phyloP scores from a whole-genome alignment of 2,329 filamentous ascomycete genomes.

The Microdochium bolleyi region DNA sequence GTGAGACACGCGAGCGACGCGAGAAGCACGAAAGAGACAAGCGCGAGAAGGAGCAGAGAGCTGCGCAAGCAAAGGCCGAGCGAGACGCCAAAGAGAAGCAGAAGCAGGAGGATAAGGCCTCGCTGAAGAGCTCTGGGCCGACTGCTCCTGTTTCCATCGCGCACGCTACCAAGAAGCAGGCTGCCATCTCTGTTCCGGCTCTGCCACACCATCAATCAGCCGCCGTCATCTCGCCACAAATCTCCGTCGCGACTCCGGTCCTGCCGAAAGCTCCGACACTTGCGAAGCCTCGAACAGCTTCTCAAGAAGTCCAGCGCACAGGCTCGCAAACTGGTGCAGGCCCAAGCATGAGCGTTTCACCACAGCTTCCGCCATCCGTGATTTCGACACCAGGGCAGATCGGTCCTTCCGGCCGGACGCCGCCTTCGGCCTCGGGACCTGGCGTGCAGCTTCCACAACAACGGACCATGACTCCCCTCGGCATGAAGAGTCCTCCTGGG shows the following conservation, averaged over 20 bases:
- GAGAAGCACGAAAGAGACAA: slow-evolving; percentile 52
- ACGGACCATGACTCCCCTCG: slow-evolving; percentile 54
- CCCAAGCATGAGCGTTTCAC: slow-evolving; percentile 49
- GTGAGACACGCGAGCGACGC: slow-evolving; percentile 48
- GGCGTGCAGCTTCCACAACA: slow-evolving; percentile 34
- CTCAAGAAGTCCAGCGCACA: slow-evolving; percentile 67
- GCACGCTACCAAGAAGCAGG: slow-evolving; percentile 34
- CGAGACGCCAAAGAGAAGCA: slow-evolving; percentile 38
- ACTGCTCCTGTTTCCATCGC: slow-evolving; percentile 25
- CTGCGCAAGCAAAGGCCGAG: slow-evolving; percentile 32
- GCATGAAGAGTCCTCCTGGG: slow-evolving; percentile 50
- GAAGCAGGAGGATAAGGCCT: slow-evolving; percentile 35
- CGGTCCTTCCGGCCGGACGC: slow-evolving; percentile 55
- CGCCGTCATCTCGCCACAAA: slow-evolving; percentile 67
- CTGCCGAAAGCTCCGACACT: slow-evolving; percentile 78
- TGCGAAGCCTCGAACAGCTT: slow-evolving; percentile 65
- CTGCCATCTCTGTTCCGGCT: slow-evolving; percentile 35
- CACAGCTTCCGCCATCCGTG: slow-evolving; percentile 53
- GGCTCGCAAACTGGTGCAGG: slow-evolving; percentile 55
- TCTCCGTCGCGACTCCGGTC: slow-evolving; percentile 70
- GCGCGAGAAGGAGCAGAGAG: slow-evolving; percentile 47
- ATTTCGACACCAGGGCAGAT: slow-evolving; percentile 59
- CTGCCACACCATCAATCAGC: slow-evolving; percentile 53
- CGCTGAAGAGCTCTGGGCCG: slow-evolving; percentile 30
- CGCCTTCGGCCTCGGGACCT: slow-evolving; percentile 6